Evolutionary conservation across 2,329 filamentous ascomycete species (phyloP).

Genomic region (Aspergillus udagawae): DNA sequence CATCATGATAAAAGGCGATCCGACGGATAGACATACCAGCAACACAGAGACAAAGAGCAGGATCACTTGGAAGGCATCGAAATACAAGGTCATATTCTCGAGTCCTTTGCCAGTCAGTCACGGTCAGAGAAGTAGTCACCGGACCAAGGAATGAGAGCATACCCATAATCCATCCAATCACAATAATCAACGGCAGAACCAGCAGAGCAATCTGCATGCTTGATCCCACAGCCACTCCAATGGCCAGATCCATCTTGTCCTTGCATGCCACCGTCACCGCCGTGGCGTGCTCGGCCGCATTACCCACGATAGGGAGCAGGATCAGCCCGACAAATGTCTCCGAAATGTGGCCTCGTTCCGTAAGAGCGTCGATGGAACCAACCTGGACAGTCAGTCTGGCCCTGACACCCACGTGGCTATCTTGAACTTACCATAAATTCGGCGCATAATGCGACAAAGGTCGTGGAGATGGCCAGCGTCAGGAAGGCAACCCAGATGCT

Average conservation of each 20-base stretch:
- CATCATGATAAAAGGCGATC: too few species aligned
- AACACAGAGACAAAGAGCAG: conserved; percentile 55
- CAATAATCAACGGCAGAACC: conserved; percentile 57
- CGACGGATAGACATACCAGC: conserved; percentile 27
- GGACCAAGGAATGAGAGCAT: conserved; percentile 6
- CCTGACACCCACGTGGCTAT: neutral
- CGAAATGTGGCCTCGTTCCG: conserved; percentile 46
- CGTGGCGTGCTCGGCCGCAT: conserved; percentile 63
- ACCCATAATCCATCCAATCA: conserved; percentile 59
- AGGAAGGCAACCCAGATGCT: conserved; percentile 67
- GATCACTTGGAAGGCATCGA: conserved; percentile 83
- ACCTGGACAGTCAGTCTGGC: conserved; percentile 27
- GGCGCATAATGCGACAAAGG: conserved; percentile 73
- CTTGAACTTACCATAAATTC: conserved; percentile 53
- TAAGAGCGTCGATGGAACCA: conserved; percentile 54
- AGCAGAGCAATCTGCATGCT: conserved; percentile 63
- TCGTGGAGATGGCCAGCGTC: conserved; percentile 69
- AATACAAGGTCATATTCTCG: conserved; percentile 68
- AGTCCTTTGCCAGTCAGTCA: conserved; percentile 33
- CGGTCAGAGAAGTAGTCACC: neutral
- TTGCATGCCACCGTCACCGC: conserved; percentile 60
- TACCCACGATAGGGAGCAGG: conserved; percentile 62
- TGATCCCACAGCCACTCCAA: conserved; percentile 62
- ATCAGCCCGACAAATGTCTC: conserved; percentile 62
- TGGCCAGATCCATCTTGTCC: conserved; percentile 66